phyloP scores from a whole-genome alignment of 2,329 filamentous ascomycete genomes.

The Aspergillus tamarii region DNA sequence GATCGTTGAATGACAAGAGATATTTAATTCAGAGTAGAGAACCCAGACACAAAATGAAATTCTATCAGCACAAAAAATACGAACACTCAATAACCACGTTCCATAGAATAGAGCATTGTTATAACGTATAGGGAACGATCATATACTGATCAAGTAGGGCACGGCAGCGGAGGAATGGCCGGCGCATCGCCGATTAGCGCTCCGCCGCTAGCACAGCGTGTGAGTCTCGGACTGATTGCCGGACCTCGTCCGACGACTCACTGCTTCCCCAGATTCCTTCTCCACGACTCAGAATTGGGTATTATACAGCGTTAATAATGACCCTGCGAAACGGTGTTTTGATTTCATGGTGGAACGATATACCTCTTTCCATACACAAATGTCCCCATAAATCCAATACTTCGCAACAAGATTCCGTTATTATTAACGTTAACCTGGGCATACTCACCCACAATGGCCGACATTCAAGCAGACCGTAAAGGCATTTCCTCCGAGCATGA shows the following conservation, averaged over 20 bases:
- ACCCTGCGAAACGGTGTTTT: background rate
- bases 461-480: background rate
- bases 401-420: background rate
- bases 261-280: background rate
- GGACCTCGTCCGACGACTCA: background rate
- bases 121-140: background rate
- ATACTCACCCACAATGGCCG: background rate
- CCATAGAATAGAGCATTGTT: background rate
- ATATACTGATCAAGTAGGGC: background rate
- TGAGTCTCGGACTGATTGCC: background rate
- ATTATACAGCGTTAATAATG: background rate
- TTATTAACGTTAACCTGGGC: background rate
- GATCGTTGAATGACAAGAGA: background rate
- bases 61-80: no score
- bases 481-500: background rate
- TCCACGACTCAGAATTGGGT: background rate
- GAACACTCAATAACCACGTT: background rate
- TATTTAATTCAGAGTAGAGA: background rate
- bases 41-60: background rate
- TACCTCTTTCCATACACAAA: background rate
- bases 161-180: background rate
- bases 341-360: background rate
- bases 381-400: background rate
- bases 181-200: background rate
- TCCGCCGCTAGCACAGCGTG: no score